phyloP scores from a whole-genome alignment of 2,329 filamentous ascomycete species.

The Juglanconis sp. region DNA sequence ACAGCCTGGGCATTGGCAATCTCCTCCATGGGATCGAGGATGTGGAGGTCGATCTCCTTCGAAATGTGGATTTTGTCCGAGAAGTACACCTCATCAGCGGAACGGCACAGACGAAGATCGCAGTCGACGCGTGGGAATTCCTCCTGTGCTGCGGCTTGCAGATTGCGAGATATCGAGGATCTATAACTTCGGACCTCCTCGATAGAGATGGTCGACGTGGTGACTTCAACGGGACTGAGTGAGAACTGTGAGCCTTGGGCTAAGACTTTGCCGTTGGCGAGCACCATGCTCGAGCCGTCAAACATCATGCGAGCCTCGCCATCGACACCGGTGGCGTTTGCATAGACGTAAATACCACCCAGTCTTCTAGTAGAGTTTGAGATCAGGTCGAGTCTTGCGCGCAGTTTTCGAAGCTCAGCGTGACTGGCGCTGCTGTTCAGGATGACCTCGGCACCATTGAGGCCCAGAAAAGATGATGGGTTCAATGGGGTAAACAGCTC shows the following conservation, averaged over 20 bases:
- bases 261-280: constrained; percentile 20
- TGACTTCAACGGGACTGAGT: constrained; percentile 20
- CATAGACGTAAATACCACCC: constrained; percentile 54
- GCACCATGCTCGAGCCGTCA: constrained; percentile 21
- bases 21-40: constrained; percentile 29
- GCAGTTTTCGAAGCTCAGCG: constrained; percentile 61
- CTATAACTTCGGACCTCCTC: constrained; percentile 20
- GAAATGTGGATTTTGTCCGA: constrained; percentile 14
- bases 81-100: constrained; percentile 25
- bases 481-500: constrained; percentile 31
- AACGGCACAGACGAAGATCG: constrained; percentile 21
- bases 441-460: constrained; percentile 24
- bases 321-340: constrained; percentile 31
- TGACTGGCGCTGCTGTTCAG: constrained; percentile 31
- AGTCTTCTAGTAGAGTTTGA: constrained; percentile 61
- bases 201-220: constrained; percentile 19
- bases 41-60: constrained; percentile 13
- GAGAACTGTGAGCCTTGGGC: constrained; percentile 21
- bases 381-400: constrained; percentile 62
- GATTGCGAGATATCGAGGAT: constrained; percentile 19
- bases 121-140: constrained; percentile 21
- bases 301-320: constrained; percentile 41
- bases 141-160: constrained; percentile 20
- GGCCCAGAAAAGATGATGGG: constrained; percentile 19
- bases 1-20: constrained; percentile 28